A percentile compares a stretch with the other conserved stretches of the same genome.
phyloP scores from a whole-genome alignment of 1,284 basidiomycete species.

The Leucoagaricus sp. region DNA sequence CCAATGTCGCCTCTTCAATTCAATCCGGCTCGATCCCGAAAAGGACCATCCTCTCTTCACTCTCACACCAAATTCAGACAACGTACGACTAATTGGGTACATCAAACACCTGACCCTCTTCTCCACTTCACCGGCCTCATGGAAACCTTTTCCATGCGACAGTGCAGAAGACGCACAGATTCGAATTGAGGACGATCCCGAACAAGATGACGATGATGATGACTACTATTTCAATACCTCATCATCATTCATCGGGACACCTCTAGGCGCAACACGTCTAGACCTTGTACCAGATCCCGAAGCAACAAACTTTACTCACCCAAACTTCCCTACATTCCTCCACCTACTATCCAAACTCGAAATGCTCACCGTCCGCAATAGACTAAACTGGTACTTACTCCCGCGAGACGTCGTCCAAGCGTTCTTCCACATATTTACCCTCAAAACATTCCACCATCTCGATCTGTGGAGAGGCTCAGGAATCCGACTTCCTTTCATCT shows the following conservation, averaged over 20 bases:
- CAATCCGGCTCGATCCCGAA: conserved; percentile 28
- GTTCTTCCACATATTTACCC: background rate
- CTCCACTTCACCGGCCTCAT: background rate
- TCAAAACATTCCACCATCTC: background rate
- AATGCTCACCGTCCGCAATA: background rate
- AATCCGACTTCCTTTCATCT: conserved; percentile 3
- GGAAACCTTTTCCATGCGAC: background rate
- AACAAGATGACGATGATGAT: background rate
- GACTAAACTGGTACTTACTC: background rate
- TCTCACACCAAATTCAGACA: background rate
- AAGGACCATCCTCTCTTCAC: conserved; percentile 9
- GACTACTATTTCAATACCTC: background rate
- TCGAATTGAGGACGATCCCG: background rate
- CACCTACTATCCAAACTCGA: conserved; percentile 2
- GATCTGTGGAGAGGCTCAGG: conserved; percentile 2
- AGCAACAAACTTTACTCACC: background rate
- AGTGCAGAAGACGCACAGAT: background rate
- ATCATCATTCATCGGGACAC: background rate
- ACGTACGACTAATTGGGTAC: background rate
- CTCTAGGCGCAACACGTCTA: conserved; percentile 1
- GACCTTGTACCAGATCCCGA: conserved; percentile 4
- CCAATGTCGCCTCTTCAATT: conserved; percentile 4
- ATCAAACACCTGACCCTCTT: conserved; percentile 8
- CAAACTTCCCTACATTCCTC: conserved; percentile 9
- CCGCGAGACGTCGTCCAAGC: background rate